Base-by-base conservation (phyloP, 2,329 filamentous ascomycete genomes). In the Didymella arachidicola region DNA sequence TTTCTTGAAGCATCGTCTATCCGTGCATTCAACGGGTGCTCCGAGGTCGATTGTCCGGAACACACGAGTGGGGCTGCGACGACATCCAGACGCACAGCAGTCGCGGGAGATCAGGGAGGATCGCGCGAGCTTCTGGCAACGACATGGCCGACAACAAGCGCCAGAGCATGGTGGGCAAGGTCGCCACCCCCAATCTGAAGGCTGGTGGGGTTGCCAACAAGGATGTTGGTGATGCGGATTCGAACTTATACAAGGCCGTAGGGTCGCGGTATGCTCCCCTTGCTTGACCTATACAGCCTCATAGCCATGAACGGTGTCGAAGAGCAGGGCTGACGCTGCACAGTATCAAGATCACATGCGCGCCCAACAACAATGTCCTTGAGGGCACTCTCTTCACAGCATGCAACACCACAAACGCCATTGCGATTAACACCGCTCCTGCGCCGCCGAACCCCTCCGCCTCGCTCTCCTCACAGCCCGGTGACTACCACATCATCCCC, bases 381-480 rank as follows among this genome's bases (percentile, higher is more conserved):
- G 86, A 89, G 73, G 87, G 87, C 67, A 86, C 80, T 18, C 80
- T 89, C 57, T 88, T 86, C 75, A 87, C 86, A 27, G 84, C 83
- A 44, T 85, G 84, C 72, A 84, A 85, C 26, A 79, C 85, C 66
- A 84, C 85, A 56, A 87, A 87, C 66, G 78, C 87, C 57, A 79
- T 89, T 66, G 85, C 84, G 43, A 82, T 89, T 74, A 86, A 87
- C 75, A 86, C 82, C 18, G 79, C 80, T 12, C 74, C 81, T 18
- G 69, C 80, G 11, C 72, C 80, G 11, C 74, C 79, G 22, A 79
- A 79, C 59, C 73, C 79, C 12, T 72, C 78, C n/a, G 73, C 78
- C 7, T 71, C 73, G 34, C 66, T 75, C 22, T 71, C 78, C 25
- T 73, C 72, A 60, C 62, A 76, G 64, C 77, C 81, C 6, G 83